Conservation (phyloP, 2,329 filamentous ascomycete genomes). For the Aureobasidium sp. region DNA sequence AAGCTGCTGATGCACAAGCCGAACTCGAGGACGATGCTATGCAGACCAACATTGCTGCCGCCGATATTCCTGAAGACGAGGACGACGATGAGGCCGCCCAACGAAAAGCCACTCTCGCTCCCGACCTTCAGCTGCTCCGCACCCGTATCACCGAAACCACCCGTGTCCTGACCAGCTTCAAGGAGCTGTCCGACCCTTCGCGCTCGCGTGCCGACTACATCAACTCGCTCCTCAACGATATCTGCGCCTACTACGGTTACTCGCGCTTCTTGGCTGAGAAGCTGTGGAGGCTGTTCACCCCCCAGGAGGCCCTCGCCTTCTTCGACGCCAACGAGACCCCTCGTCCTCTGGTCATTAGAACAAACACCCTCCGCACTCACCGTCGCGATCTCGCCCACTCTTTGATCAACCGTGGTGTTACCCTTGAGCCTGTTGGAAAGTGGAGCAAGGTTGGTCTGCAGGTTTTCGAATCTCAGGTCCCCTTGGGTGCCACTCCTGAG, state of each 20-base stretch:
- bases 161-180: slow-evolving; percentile 81
- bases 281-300: slow-evolving; percentile 83
- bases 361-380: slow-evolving; percentile 80
- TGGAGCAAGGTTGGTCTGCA: slow-evolving; percentile 98
- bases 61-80: slow-evolving; percentile 53
- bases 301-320: slow-evolving; percentile 91
- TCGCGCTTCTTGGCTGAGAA: slow-evolving; percentile 92
- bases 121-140: slow-evolving; percentile 81
- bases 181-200: slow-evolving; percentile 67
- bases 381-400: slow-evolving; percentile 78
- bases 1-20: slow-evolving; percentile 72
- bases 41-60: slow-evolving; percentile 85
- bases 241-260: slow-evolving; percentile 96
- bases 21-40: slow-evolving; percentile 78
- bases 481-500: slow-evolving; percentile 89
- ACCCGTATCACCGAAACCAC: slow-evolving; percentile 88
- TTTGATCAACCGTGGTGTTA: slow-evolving; percentile 91
- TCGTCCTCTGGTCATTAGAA: slow-evolving; percentile 88
- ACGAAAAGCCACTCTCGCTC: slow-evolving; percentile 58
- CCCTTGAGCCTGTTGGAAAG: slow-evolving; percentile 91
- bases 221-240: slow-evolving; percentile 75
- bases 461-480: slow-evolving; percentile 82
- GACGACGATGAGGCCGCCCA: slow-evolving; percentile 51
- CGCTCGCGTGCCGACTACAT: slow-evolving; percentile 84
- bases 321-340: slow-evolving; percentile 98